Percentiles rank a stretch among this genome's conserved stretches.
These are phyloP conservation scores for Haplosporangium sp. DNA, from an alignment of 371 early-diverging fungal genomes.

Conservation along the genomic window DNA sequence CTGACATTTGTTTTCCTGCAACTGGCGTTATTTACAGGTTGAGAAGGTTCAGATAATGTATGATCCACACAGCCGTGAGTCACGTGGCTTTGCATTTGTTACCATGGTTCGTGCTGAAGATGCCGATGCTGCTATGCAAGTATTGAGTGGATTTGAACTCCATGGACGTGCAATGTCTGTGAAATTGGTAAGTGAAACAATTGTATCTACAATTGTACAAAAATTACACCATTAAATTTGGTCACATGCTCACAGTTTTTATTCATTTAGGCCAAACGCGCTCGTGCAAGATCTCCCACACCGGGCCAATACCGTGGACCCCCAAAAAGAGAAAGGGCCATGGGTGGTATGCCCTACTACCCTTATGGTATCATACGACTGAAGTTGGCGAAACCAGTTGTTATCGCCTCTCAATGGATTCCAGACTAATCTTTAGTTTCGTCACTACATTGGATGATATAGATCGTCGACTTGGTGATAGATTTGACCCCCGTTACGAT, in stretches of 20 bases:
- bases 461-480: conserved; percentile 63
- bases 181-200: conserved; percentile 66
- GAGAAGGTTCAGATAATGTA: conserved; percentile 79
- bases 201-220: neutral
- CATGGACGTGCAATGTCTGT: conserved; percentile 81
- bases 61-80: conserved; percentile 87
- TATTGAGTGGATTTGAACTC: conserved; percentile 74
- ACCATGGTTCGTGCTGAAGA: conserved; percentile 78
- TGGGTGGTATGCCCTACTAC: conserved; percentile 41
- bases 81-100: conserved; percentile 89
- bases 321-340: conserved; percentile 66
- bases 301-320: conserved; percentile 91
- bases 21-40: conserved; percentile 57
- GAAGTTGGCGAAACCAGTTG: conserved; percentile 18
- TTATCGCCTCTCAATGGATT: conserved; percentile 14
- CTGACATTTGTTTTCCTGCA: neutral
- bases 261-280: conserved; percentile 70
- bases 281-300: conserved; percentile 85
- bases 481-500: conserved; percentile 67
- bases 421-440: neutral
- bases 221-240: neutral
- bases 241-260: neutral
- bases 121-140: conserved; percentile 78
- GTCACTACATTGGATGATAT: neutral
- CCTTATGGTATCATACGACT: conserved; percentile 27